These are phyloP conservation scores for Takashimella tepidaria DNA, from an alignment of 1,284 basidiomycete species.

Conservation along the genomic window DNA sequence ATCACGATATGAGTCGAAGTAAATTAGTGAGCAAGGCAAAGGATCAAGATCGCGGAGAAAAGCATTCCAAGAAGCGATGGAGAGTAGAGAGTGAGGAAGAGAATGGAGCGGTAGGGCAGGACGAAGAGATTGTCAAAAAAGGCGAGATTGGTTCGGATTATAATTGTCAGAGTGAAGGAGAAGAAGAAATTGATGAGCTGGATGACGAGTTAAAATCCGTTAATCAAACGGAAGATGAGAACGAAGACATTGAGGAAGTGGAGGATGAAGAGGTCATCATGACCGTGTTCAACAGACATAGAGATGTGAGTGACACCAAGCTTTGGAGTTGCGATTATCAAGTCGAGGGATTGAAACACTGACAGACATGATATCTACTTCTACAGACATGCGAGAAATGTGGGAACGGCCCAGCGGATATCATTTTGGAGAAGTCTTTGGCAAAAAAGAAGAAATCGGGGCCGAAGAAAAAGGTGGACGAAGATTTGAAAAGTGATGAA, in stretches of 20 bases:
- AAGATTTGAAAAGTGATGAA: conserved; percentile 54
- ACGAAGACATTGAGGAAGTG: conserved; percentile 3
- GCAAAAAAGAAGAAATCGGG: conserved; percentile 23
- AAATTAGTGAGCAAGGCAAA: too few species aligned
- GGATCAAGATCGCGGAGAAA: neutral
- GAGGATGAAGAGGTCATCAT: conserved; percentile 2
- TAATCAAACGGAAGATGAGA: conserved; percentile 7
- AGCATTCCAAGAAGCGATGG: neutral
- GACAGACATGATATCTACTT: neutral
- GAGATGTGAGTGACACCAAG: conserved; percentile 9
- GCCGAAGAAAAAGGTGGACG: conserved; percentile 51
- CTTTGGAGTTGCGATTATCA: too few species aligned
- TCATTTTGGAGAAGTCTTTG: conserved; percentile 21
- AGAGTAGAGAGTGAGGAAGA: neutral
- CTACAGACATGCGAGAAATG: conserved; percentile 40
- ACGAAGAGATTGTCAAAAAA: neutral
- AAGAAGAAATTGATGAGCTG: conserved; percentile 11
- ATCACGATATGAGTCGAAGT: too few species aligned
- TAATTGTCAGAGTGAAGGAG: conserved; percentile 9
- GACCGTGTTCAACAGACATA: conserved; percentile 12
- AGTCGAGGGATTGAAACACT: neutral
- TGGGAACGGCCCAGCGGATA: conserved; percentile 27
- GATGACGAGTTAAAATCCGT: conserved; percentile 6
- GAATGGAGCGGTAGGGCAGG: neutral
- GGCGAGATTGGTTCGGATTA: neutral